Conservation (phyloP, 2,329 filamentous ascomycete species). For the Grosmannia huntii region DNA sequence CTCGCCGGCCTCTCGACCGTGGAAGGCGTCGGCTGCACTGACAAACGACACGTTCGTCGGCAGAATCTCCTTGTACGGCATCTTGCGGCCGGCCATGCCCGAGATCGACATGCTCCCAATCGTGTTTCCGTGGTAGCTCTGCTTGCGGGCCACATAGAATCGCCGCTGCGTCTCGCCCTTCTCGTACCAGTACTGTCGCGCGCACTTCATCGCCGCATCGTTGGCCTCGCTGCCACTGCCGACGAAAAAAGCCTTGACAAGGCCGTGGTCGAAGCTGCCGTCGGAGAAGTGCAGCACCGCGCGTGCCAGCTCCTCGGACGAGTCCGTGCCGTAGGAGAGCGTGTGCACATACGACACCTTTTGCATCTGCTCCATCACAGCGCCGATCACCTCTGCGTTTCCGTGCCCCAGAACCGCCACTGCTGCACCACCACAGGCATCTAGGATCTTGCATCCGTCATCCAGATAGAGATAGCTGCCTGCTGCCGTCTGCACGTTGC, state of each 20-base stretch:
- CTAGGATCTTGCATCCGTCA: conserved; percentile 47
- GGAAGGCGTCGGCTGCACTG: conserved; percentile 53
- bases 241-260: conserved; percentile 24
- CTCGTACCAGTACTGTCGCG: conserved; percentile 53
- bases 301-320: conserved; percentile 33
- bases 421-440: conserved; percentile 61
- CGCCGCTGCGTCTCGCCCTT: conserved; percentile 35
- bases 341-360: conserved; percentile 19
- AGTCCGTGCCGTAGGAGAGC: conserved; percentile 39
- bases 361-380: conserved; percentile 39
- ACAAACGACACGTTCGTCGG: conserved; percentile 39
- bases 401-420: conserved; percentile 61
- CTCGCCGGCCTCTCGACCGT: conserved; percentile 29
- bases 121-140: conserved; percentile 60
- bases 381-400: conserved; percentile 44
- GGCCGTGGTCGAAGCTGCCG: conserved; percentile 10
- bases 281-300: conserved; percentile 19
- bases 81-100: conserved; percentile 45
- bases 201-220: conserved; percentile 55
- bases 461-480: conserved; percentile 5
- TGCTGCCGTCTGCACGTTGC: not conserved
- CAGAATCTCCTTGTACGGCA: conserved; percentile 44
- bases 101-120: conserved; percentile 48
- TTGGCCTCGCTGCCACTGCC: conserved; percentile 50
- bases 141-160: conserved; percentile 50